These are phyloP conservation scores for Lanzia echinophila DNA, from an alignment of 2,329 filamentous ascomycete species.

Conservation along the genomic window DNA sequence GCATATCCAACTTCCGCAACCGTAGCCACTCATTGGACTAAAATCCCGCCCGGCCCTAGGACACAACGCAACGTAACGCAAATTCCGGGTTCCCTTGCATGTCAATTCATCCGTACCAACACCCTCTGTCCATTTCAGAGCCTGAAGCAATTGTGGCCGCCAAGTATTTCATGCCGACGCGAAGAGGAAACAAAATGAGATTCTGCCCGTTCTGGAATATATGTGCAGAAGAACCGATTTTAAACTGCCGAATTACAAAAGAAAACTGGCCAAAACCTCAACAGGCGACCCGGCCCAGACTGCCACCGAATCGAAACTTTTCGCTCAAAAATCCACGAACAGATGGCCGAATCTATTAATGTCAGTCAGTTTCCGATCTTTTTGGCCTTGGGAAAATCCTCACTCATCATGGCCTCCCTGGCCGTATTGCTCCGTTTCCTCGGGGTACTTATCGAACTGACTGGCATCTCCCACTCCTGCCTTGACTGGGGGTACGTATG, in stretches of 20 bases:
- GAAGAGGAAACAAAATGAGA: slow-evolving; percentile 10
- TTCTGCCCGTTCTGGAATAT: slow-evolving; percentile 12
- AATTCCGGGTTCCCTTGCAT: not conserved
- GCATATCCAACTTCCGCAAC: not conserved
- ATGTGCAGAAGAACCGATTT: slow-evolving; percentile 18
- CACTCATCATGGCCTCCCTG: slow-evolving; percentile 75
- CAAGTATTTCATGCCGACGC: slow-evolving; percentile 7
- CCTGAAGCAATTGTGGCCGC: not conserved
- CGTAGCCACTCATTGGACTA: not conserved
- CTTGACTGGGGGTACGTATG: slow-evolving; percentile 92
- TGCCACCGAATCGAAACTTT: not conserved
- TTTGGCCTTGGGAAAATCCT: slow-evolving; percentile 38
- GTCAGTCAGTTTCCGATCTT: not conserved
- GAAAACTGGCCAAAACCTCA: not conserved
- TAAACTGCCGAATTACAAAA: slow-evolving; percentile 10
- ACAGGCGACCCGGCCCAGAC: not conserved
- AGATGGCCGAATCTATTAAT: slow-evolving; percentile 17
- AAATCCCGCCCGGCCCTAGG: not conserved
- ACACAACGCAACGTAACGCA: not conserved
- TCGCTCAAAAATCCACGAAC: slow-evolving; percentile 17
- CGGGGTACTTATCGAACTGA: slow-evolving; percentile 96
- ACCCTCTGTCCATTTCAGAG: slow-evolving; percentile 3
- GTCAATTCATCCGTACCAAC: not conserved
- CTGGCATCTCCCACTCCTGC: slow-evolving; percentile 91
- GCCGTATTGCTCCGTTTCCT: slow-evolving; percentile 92